Evolutionary conservation across 495 filamentous ascomycete genomes (phyloP), one percentile per base, ranked within the genome.

Genomic region (Hypoxylon intermedium): DNA sequence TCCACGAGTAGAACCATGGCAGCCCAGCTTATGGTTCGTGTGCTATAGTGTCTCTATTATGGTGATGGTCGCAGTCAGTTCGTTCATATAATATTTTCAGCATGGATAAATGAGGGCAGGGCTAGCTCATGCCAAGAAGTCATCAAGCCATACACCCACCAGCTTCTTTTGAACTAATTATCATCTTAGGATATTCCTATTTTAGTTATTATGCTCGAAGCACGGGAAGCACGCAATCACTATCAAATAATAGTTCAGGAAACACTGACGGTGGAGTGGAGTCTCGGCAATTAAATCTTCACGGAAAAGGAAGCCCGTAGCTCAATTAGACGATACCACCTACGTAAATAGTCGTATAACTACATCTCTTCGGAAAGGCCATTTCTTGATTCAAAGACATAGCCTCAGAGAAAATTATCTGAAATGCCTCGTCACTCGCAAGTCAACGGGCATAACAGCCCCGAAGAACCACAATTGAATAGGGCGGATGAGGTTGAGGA

Each of bases 401-500:
- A n/a, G n/a, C n/a, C n/a, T n/a, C n/a, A n/a, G n/a, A n/a, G n/a
- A n/a, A n/a, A 38, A n/a, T 6, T n/a, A 6, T 50, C 46, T n/a
- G 45, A 42, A 9, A 65, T 60, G 60, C 51, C 61, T 26, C 44
- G 46, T 47, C 19, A 40, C 15, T n/a, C 26, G 5, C 6, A 47
- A 43, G 23, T 34, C 13, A 52, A 68, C 24, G 60, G 50, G 7
- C 33, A 43, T 6, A 53, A 49, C 13, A 16, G 26, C 38, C 1
- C 33, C 31, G 16, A 24, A 5, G 48, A 59, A 34, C 30, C 58
- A 3, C 54, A 63, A 18, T 54, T 82, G 6, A 73, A 78, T 51
- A 72, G 81, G 37, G 80, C 82, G 5, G 79, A 77, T 33, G 82
- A 83, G 48, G 79, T 80, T 30, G 75, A 81, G 41, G 80, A 85